Evolutionary conservation across 1,284 basidiomycete species (phyloP), one percentile per base, ranked within the genome.

Genomic region (Moniliella sp.): DNA sequence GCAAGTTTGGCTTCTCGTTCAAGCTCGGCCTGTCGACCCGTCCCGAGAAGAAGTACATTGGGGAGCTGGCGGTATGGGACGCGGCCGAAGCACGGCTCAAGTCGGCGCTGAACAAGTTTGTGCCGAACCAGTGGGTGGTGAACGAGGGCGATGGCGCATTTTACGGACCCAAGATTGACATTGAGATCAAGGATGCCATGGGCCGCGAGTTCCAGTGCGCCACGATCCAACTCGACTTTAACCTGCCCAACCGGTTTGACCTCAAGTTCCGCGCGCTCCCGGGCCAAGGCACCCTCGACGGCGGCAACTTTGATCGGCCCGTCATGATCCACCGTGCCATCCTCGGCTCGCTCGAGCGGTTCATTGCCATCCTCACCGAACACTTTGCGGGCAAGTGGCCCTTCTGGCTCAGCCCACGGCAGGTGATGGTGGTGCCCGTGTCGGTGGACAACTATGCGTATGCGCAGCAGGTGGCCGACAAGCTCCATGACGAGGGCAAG

Each of bases 271-370:
- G 83, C 26, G 39, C 44, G 7, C 42, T 45, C 15, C 40, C 12
- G 19, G n/a, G n/a, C n/a, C n/a, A n/a, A n/a, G 25, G 5, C 19
- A 28, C 12, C 32, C 33, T n/a, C 18, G 21, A 23, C 21, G 21
- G 21, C 8, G n/a, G 21, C n/a, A n/a, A n/a, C n/a, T 31, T 31
- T 12, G 71, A 73, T 43, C 68, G 86, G 30, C 91, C 91, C 4
- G 88, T 97, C 48, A 94, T 99, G 69, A 93, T 99, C 50, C 91
- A 97, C 64, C 78, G 91, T 42, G 91, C 91, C 2, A 84, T 97
- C 58, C 63, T 97, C 43, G 91, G 91, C 29, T 82, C 77, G 55
- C 60, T 97, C 23, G 91, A 99, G 64, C 70, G 91, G 1, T 97
- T 97, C 66, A 82, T 93, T 37, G 88, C 83, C 25, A 94, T 97